Conservation (phyloP, 2,329 filamentous ascomycete genomes). For the Purpureocillium takamizusanense region DNA sequence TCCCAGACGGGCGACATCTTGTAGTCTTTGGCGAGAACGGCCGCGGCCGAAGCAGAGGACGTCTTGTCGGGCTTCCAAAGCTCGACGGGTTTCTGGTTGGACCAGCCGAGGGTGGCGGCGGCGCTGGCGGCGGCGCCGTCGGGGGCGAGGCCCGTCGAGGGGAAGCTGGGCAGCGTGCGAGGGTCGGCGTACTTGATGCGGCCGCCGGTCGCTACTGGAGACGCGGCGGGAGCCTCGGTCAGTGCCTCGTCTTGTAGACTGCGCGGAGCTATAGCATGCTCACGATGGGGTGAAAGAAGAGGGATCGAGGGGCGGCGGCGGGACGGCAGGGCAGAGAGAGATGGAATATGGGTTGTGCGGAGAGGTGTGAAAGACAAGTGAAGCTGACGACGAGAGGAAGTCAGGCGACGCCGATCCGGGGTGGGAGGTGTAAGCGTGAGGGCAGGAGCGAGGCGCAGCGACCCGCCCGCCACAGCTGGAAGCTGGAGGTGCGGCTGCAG, state of each 20-base stretch:
- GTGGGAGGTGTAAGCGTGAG: too few species aligned
- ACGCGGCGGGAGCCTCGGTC: conserved; percentile 7
- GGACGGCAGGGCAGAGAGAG: neutral
- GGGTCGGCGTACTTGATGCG: conserved; percentile 63
- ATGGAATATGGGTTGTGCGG: neutral
- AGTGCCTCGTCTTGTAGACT: neutral
- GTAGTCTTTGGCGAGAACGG: conserved; percentile 31
- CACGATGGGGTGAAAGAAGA: neutral
- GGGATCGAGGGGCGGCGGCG: neutral
- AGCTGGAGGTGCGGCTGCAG: neutral
- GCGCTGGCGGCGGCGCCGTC: conserved; percentile 58
- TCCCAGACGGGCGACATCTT: conserved; percentile 47
- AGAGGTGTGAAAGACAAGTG: neutral
- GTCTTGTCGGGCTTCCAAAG: conserved; percentile 56
- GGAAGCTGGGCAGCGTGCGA: conserved; percentile 65
- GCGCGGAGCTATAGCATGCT: neutral
- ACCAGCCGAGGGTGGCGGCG: conserved; percentile 66
- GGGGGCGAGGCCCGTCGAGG: conserved; percentile 51
- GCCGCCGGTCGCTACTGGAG: conserved; percentile 22
- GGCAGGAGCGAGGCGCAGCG: too few species aligned
- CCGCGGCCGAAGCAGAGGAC: conserved; percentile 39
- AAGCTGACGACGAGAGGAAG: neutral
- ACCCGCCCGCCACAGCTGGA: too few species aligned
- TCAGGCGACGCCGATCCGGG: too few species aligned
- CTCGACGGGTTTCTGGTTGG: conserved; percentile 56